Evolutionary conservation across 2,329 filamentous ascomycete genomes (phyloP).

Genomic region (Alternaria metachromatica): DNA sequence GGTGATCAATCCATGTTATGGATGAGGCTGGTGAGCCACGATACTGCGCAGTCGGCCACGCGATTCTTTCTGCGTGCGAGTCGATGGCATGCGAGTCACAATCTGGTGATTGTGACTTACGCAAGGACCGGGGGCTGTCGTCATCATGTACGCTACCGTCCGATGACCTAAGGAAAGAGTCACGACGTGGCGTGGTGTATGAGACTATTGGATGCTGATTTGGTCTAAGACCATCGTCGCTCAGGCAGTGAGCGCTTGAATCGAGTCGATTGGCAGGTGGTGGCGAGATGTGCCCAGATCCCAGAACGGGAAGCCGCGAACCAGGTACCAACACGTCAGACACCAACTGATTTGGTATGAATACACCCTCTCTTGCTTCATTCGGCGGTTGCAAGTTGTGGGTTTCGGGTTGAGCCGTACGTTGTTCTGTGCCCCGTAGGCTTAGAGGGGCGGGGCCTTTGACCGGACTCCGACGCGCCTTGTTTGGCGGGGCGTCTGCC

Average conservation of each 20-base stretch:
- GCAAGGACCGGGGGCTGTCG: background rate
- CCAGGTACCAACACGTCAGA: background rate
- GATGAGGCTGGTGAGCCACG: background rate
- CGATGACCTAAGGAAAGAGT: background rate
- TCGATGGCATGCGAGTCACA: background rate
- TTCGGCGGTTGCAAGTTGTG: background rate
- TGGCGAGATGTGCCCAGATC: background rate
- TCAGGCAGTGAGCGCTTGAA: background rate
- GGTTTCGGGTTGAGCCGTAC: background rate
- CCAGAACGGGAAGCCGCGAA: background rate
- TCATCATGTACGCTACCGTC: background rate
- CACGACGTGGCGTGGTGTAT: background rate
- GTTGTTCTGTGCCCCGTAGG: background rate
- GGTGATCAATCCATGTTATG: background rate
- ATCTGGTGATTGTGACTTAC: background rate
- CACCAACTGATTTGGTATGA: background rate
- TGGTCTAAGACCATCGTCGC: background rate
- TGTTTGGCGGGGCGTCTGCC: background rate
- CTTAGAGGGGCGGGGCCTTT: background rate
- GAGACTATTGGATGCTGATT: background rate
- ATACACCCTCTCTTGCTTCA: background rate
- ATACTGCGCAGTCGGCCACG: background rate
- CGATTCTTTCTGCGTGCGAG: background rate
- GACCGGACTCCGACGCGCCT: background rate
- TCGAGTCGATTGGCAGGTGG: background rate